Evolutionary conservation across 148 eudicot species (phyloP).

Genomic region (Pharnaceum exiguum): DNA sequence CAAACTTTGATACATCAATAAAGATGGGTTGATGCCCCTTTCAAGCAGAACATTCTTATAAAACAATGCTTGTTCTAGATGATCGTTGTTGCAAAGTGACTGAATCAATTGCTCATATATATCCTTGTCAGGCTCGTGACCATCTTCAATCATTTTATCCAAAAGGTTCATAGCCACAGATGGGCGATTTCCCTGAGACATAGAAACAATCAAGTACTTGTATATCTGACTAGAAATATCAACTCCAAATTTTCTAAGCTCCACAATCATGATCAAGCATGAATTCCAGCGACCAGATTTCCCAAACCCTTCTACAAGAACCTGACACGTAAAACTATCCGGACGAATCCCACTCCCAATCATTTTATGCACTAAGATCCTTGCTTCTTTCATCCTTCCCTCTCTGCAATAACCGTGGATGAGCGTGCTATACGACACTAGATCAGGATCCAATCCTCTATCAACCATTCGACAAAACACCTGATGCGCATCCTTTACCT

Average conservation of each 20-base stretch:
- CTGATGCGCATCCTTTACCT: constrained; percentile 59
- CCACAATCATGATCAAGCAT: constrained; percentile 61
- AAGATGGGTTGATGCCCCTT: constrained; percentile 35
- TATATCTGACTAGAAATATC: constrained; percentile 36
- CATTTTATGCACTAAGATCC: constrained; percentile 66
- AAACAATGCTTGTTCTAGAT: constrained; percentile 47
- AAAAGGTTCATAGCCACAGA: constrained; percentile 60
- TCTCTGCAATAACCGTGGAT: constrained; percentile 74
- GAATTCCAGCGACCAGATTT: constrained; percentile 54
- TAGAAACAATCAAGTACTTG: constrained; percentile 42
- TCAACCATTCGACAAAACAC: constrained; percentile 58
- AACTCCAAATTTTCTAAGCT: constrained; percentile 52
- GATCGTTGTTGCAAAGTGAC: constrained; percentile 51
- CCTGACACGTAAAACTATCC: constrained; percentile 59
- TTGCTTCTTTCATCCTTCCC: constrained; percentile 70
- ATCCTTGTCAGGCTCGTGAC: constrained; percentile 39
- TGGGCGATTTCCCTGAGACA: constrained; percentile 56
- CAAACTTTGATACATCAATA: constrained; percentile 43
- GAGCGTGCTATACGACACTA: constrained; percentile 65
- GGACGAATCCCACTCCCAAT: constrained; percentile 47
- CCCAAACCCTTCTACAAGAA: constrained; percentile 62
- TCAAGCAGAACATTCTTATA: constrained; percentile 47
- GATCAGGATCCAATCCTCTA: constrained; percentile 67
- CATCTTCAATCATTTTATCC: constrained; percentile 49
- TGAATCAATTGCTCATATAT: constrained; percentile 51